These are phyloP conservation scores for Echinosophora koreensis DNA, from an alignment of 306 rosid genomes.

Conservation along the genomic window DNA sequence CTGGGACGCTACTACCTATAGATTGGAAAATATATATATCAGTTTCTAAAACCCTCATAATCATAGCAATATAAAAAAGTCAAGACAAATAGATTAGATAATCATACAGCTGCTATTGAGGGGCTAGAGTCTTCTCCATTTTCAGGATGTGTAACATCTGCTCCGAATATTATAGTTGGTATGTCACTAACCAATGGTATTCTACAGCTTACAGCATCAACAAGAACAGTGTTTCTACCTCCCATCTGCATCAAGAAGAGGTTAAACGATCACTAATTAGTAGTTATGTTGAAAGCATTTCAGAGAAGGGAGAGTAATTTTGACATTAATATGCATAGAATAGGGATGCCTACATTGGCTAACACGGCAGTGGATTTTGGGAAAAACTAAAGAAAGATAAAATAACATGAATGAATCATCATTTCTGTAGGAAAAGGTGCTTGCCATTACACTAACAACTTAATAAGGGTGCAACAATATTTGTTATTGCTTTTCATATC, in stretches of 20 bases:
- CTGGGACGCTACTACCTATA: conserved; percentile 97
- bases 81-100: conserved; percentile 8
- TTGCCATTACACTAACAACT: not conserved
- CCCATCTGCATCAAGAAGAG: conserved; percentile 79
- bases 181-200: conserved; percentile 92
- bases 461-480: not conserved
- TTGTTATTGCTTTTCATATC: not conserved
- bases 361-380: not conserved
- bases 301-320: not conserved
- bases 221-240: conserved; percentile 90
- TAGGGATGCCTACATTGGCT: not conserved
- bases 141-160: conserved; percentile 97
- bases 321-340: not conserved
- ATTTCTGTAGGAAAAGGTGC: not conserved
- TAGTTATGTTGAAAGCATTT: not conserved
- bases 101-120: conserved; percentile 91
- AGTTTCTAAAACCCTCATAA: conserved; percentile 39
- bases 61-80: not conserved
- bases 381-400: not conserved
- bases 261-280: conserved; percentile 27
- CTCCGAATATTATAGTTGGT: conserved; percentile 96
- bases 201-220: conserved; percentile 85
- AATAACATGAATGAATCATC: not conserved
- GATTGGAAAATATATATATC: conserved; percentile 42
- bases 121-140: conserved; percentile 99